These are phyloP conservation scores for Drosera spatulata DNA, from an alignment of 179 eudicot genomes.

Conservation along the genomic window DNA sequence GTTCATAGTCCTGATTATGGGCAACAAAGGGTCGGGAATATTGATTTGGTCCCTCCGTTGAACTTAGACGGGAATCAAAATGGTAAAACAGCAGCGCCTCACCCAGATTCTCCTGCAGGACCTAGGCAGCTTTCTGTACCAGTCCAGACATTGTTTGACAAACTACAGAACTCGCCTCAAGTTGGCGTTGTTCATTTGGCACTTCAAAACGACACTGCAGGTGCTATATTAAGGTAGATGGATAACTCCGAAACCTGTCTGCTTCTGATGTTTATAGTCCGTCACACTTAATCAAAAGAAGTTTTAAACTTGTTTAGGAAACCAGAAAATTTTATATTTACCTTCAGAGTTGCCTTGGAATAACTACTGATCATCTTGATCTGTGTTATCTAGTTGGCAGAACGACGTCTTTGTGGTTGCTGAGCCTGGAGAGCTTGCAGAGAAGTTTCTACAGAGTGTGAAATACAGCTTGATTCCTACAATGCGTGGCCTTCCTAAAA, in stretches of 20 bases:
- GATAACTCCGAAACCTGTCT: not conserved
- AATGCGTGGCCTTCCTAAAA: constrained; percentile 54
- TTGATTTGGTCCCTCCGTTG: constrained; percentile 86
- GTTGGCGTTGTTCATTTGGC: constrained; percentile 89
- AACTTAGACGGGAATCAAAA: constrained; percentile 83
- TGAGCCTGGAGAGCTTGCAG: constrained; percentile 98
- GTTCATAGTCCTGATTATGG: constrained; percentile 74
- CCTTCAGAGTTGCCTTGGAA: no score
- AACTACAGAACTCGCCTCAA: constrained; percentile 73
- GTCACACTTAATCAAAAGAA: no score
- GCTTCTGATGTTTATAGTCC: no score
- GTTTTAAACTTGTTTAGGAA: no score
- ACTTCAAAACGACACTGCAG: constrained; percentile 80
- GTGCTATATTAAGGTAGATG: constrained; percentile 76
- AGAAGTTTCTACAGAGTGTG: constrained; percentile 87
- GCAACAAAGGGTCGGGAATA: constrained; percentile 44
- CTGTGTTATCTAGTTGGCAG: constrained; percentile 61
- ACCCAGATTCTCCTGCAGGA: constrained; percentile 67
- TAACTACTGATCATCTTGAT: not conserved
- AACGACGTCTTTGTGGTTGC: constrained; percentile 99
- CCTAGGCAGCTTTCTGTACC: constrained; percentile 65
- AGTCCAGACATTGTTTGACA: constrained; percentile 59
- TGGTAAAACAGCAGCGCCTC: constrained; percentile 42
- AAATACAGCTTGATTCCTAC: constrained; percentile 73
- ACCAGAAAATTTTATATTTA: no score